These are phyloP conservation scores for Babesia sp. DNA, from an alignment of 169 alveolate species.

Conservation along the genomic window DNA sequence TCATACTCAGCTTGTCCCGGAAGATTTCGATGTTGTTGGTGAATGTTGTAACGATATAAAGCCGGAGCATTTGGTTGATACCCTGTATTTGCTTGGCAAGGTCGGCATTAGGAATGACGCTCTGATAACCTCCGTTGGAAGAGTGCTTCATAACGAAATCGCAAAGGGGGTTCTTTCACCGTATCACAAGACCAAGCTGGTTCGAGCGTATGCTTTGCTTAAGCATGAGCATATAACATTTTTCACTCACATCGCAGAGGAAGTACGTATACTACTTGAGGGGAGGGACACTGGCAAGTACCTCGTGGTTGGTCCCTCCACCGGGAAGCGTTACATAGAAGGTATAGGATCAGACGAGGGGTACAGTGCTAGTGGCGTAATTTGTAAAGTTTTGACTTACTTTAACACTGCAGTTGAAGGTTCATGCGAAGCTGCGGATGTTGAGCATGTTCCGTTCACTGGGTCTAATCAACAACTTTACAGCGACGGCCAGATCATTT, in stretches of 20 bases:
- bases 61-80: conserved; percentile 9
- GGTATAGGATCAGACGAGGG: conserved; percentile 31
- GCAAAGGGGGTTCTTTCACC: conserved; percentile 49
- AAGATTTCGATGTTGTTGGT: conserved; percentile 26
- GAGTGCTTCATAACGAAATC: conserved; percentile 38
- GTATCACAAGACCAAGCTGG: conserved; percentile 55
- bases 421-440: background rate
- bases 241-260: conserved; percentile 51
- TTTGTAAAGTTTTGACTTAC: conserved; percentile 31
- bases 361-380: conserved; percentile 38
- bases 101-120: conserved; percentile 40
- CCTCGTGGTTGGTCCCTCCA: background rate
- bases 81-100: conserved; percentile 25
- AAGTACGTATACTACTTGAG: conserved; percentile 34
- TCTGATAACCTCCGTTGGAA: conserved; percentile 13
- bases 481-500: conserved; percentile 60
- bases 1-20: background rate
- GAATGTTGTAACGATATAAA: conserved; percentile 19
- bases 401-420: conserved; percentile 1
- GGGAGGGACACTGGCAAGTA: conserved; percentile 56
- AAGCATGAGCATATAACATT: conserved; percentile 66
- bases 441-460: conserved; percentile 19
- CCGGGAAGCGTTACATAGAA: conserved; percentile 2
- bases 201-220: conserved; percentile 51
- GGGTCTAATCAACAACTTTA: conserved; percentile 41